Conservation (phyloP, 2,329 filamentous ascomycete genomes). For the Epichloe uncinata region DNA sequence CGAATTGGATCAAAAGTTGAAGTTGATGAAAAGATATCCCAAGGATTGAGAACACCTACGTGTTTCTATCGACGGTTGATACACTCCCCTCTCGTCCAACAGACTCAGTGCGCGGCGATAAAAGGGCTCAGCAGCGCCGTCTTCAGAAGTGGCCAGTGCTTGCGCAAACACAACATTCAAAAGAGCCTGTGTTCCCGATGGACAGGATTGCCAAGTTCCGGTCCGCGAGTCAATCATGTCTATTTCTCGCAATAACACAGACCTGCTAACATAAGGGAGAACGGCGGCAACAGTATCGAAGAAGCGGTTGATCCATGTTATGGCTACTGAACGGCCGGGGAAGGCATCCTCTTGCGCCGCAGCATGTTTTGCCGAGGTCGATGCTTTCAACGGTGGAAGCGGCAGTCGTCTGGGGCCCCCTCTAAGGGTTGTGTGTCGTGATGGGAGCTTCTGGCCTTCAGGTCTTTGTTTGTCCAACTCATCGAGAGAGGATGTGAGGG, state of each 20-base stretch:
- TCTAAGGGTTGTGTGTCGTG: not conserved
- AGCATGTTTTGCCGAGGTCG: not conserved
- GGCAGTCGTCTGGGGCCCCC: not conserved
- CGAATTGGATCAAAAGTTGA: not conserved
- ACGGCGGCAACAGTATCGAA: conserved; percentile 18
- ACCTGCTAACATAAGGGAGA: conserved; percentile 14
- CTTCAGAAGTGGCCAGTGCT: conserved; percentile 11
- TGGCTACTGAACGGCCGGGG: conserved; percentile 8
- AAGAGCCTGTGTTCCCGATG: conserved; percentile 9
- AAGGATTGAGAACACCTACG: conserved; percentile 3
- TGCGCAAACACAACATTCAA: conserved; percentile 18
- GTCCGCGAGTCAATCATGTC: conserved; percentile 7
- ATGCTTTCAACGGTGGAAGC: not conserved
- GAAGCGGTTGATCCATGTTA: conserved; percentile 13
- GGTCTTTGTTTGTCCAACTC: conserved; percentile 10
- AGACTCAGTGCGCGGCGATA: conserved; percentile 14
- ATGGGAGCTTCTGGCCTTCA: conserved; percentile 6
- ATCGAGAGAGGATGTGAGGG: conserved; percentile 14
- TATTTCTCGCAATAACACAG: conserved; percentile 10
- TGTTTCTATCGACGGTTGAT: conserved; percentile 10
- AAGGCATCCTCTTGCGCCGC: conserved; percentile 5
- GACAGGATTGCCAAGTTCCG: conserved; percentile 5
- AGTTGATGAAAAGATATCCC: no score
- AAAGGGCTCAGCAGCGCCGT: conserved; percentile 12
- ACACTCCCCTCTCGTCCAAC: conserved; percentile 14